Conservation (phyloP, 257 asterid genomes). For the Agastache rugosa region DNA sequence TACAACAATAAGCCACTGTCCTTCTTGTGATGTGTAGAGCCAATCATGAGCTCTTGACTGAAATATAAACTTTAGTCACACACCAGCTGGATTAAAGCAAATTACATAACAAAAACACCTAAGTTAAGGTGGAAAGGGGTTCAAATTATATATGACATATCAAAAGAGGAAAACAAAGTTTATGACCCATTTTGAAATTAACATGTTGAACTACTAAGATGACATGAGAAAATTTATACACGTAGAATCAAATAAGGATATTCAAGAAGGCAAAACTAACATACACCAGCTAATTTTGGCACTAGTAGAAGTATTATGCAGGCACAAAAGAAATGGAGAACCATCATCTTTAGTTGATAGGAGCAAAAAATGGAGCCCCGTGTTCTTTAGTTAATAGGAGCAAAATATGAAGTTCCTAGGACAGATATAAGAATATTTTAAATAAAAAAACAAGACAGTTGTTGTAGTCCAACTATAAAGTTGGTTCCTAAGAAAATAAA, state of each 20-base stretch:
- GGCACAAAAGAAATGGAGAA: background rate
- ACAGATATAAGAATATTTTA: background rate
- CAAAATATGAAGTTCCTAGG: background rate
- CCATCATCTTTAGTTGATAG: too few species aligned
- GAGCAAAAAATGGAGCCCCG: background rate
- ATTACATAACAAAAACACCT: slow-evolving; percentile 8
- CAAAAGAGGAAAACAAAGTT: slow-evolving; percentile 13
- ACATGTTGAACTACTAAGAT: slow-evolving; percentile 22
- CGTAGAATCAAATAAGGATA: slow-evolving; percentile 14
- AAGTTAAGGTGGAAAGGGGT: slow-evolving; percentile 1
- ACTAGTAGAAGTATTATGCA: slow-evolving; percentile 20
- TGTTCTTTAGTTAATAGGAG: slow-evolving; percentile 10
- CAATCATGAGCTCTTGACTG: slow-evolving; percentile 90
- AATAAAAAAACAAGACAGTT: background rate
- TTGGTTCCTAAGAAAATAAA: slow-evolving; percentile 18
- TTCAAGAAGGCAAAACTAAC: slow-evolving; percentile 19
- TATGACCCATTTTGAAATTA: slow-evolving; percentile 11
- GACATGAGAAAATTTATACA: background rate
- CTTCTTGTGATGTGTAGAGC: slow-evolving; percentile 92
- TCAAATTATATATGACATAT: background rate
- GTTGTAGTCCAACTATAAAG: slow-evolving; percentile 12
- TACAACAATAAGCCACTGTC: slow-evolving; percentile 84
- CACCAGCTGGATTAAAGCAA: slow-evolving; percentile 29
- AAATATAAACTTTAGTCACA: slow-evolving; percentile 55
- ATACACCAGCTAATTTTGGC: slow-evolving; percentile 12